Base-by-base conservation (phyloP, 2,329 filamentous ascomycete genomes). In the Capronia americana region DNA sequence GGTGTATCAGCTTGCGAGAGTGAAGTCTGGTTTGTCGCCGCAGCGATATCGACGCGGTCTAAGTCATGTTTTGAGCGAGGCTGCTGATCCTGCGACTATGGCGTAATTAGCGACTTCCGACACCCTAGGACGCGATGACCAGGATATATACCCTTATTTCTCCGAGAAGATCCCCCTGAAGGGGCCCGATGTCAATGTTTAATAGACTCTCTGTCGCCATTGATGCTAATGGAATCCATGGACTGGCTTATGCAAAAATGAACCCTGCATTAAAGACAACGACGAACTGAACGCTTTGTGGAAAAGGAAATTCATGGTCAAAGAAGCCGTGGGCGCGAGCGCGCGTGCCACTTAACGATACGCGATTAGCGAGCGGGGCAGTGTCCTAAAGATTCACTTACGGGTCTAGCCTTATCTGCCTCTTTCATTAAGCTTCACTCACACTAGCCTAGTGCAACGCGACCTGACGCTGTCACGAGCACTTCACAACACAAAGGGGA, bases 191-290 rank as follows among this genome's bases (percentile, higher is more conserved):
- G 58, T 71, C 68, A 12, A 65, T 55, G 53, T 64, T 69, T 44
- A 61, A 53, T 24, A 65, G 61, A 56, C 66, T 69, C 23, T 70
- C 66, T n/a, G 61, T 62, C 41, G 66, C 70, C 62, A 71, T 70
- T 28, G 53, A 56, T 34, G 46, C 38, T 11, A 20, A 23, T 61
- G 14, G 53, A 11, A 53, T 38, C 32, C 58, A 61, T 54, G 28
- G n/a, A 20, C 14, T 17, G n/a, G 46, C 17, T 44, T 23, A 41
- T 53, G 20, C 44, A 32, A 51, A 24, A 38, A 20, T 28, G 11
- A 34, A 5, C n/a, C 44, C 10, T 53, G 30, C 44, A 53, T 53
- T 10, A 60, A 11, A 20, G 28, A 60, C 57, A 41, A 34, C 50
- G 57, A 28, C n/a, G 20, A 34, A 20, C 14, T 55, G 24, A n/a